These are phyloP conservation scores for Scleromitrula shiraiana DNA, from an alignment of 2,329 filamentous ascomycete genomes.

Conservation along the genomic window DNA sequence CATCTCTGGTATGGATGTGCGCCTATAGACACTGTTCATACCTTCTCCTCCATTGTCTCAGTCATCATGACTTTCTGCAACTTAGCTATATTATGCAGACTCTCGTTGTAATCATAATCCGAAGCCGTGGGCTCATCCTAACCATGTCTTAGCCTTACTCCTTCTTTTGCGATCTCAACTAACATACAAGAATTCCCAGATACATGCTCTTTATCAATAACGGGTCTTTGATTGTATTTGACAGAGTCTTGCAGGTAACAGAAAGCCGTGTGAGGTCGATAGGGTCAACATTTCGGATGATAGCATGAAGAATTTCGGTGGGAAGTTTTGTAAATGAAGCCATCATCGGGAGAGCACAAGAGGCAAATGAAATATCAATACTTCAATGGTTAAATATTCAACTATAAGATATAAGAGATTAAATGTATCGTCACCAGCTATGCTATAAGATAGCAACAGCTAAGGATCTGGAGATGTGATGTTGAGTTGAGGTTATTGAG, in stretches of 20 bases:
- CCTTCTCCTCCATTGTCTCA: conserved; percentile 33
- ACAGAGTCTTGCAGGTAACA: conserved; percentile 43
- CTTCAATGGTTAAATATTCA: too few relatives aligned
- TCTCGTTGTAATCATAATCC: conserved; percentile 35
- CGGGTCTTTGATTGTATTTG: conserved; percentile 49
- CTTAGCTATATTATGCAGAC: conserved; percentile 37
- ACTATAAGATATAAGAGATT: too few relatives aligned
- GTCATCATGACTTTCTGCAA: conserved; percentile 38
- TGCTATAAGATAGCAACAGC: too few relatives aligned
- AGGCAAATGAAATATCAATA: too few relatives aligned
- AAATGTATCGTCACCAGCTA: too few relatives aligned
- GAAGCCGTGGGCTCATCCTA: background rate
- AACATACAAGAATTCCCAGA: conserved; percentile 1
- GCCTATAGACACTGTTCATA: too few relatives aligned
- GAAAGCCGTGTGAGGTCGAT: conserved; percentile 47
- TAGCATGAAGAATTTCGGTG: conserved; percentile 54
- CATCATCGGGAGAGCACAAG: too few relatives aligned
- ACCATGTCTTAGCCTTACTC: background rate
- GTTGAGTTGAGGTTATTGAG: too few relatives aligned
- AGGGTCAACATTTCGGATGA: conserved; percentile 49
- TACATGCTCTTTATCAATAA: conserved; percentile 46
- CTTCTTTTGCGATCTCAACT: background rate
- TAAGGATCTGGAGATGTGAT: too few relatives aligned
- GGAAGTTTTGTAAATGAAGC: conserved; percentile 34
- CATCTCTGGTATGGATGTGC: too few relatives aligned